These are phyloP conservation scores for Piromyces sp. DNA, from an alignment of 192 early-diverging fungal genomes.

Conservation along the genomic window DNA sequence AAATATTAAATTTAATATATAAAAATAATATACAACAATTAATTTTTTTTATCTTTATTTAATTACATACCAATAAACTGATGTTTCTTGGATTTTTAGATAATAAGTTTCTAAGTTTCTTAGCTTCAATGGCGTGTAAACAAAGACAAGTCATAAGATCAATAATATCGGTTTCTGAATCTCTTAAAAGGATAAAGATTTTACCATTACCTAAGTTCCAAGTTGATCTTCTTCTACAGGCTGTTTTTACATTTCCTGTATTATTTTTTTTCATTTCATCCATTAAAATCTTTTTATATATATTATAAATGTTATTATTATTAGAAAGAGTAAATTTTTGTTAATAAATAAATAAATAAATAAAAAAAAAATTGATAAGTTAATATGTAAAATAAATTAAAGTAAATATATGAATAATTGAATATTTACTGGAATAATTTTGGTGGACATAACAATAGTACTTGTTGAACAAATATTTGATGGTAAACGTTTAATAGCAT, in stretches of 20 bases:
- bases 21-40: too few relatives aligned
- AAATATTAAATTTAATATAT: too few relatives aligned
- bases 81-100: not conserved
- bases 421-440: not conserved
- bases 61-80: not conserved
- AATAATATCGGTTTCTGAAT: not conserved
- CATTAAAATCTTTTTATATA: not conserved
- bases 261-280: not conserved
- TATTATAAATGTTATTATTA: too few relatives aligned
- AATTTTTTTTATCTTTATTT: too few relatives aligned
- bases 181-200: not conserved
- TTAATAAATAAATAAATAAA: too few relatives aligned
- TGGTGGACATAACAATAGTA: conserved; percentile 1
- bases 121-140: not conserved
- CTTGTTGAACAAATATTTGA: not conserved
- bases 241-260: not conserved
- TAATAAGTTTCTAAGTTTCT: not conserved
- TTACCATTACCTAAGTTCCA: not conserved
- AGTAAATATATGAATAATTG: too few relatives aligned
- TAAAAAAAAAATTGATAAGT: too few relatives aligned
- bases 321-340: too few relatives aligned
- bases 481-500: conserved; percentile 2
- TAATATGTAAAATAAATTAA: too few relatives aligned
- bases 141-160: conserved; percentile 4
- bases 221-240: not conserved